These are phyloP conservation scores for Chenopodium formosanum DNA, from an alignment of 148 eudicot genomes.

Conservation along the genomic window DNA sequence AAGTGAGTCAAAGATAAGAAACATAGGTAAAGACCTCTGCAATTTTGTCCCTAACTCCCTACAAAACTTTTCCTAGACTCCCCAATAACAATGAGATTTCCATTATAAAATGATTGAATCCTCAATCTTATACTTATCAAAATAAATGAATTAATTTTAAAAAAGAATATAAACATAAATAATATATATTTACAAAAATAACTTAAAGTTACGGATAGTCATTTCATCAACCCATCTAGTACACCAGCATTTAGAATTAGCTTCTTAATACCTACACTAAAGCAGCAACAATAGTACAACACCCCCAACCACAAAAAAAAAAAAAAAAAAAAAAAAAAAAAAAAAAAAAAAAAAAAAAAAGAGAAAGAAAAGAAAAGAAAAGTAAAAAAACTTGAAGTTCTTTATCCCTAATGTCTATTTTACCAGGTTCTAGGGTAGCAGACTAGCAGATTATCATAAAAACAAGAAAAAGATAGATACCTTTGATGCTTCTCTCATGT, in stretches of 20 bases:
- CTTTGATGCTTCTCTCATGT: conserved; percentile 96
- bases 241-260: not conserved
- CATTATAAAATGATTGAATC: no score
- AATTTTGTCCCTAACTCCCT: not conserved
- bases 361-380: no score
- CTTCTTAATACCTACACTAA: not conserved
- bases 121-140: not conserved
- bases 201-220: not conserved
- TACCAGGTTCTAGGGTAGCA: not conserved
- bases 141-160: no score
- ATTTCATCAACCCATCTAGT: not conserved
- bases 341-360: no score
- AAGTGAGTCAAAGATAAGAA: not conserved
- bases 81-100: not conserved
- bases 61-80: not conserved
- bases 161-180: no score
- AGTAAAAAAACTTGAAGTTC: no score
- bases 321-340: no score
- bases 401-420: no score
- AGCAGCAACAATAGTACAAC: not conserved
- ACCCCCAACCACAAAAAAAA: not conserved
- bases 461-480: conserved; percentile 34
- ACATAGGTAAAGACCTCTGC: not conserved
- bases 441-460: not conserved
- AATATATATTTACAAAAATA: no score